Evolutionary conservation across 257 asterid genomes (phyloP), one percentile per base, ranked within the genome.

Genomic region (Lantana camara): DNA sequence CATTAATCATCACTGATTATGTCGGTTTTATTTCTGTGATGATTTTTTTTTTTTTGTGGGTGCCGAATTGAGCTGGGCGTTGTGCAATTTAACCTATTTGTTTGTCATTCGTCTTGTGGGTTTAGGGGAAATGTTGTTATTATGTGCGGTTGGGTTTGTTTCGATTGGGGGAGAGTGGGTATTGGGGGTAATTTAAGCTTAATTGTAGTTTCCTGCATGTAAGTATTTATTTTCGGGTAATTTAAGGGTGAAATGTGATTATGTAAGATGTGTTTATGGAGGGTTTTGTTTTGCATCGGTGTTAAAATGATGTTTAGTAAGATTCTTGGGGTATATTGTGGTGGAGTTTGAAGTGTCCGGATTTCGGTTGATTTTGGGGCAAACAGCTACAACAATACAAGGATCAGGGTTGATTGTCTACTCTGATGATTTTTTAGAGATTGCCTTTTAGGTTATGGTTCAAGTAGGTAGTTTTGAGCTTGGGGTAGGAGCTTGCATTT

Each of bases 151-250:
- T 57, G 21, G 14, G 32, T 2, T 38, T 51, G 29, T 57, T 42
- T 75, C 19, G 67, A 60, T 60, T 44, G 67, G 58, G 32, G 60
- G 45, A n/a, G 48, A 29, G 32, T 45, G 60, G 73, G 67, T n/a
- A 24, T 7, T 44, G 9, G 55, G 60, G 61, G 68, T 22, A 21
- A 62, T 32, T 42, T 59, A 56, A 72, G 72, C 42, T 42, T 49
- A 5, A 13, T 11, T 14, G 32, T n/a, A 17, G 54, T 21, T 63
- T 53, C 0, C 63, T 53, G 13, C 44, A n/a, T 32, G 27, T 22
- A 30, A 16, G 9, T 19, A 11, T 53, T 21, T 30, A 9, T 15
- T 20, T 11, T 53, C 20, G 16, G 54, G 45, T 61, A 21, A 40
- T 40, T 62, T 22, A 64, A 48, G 56, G 64, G 56, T 63, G 44